Evolutionary conservation across 352 stramenopile species (phyloP).

Genomic region (Globisporangium splendens): DNA sequence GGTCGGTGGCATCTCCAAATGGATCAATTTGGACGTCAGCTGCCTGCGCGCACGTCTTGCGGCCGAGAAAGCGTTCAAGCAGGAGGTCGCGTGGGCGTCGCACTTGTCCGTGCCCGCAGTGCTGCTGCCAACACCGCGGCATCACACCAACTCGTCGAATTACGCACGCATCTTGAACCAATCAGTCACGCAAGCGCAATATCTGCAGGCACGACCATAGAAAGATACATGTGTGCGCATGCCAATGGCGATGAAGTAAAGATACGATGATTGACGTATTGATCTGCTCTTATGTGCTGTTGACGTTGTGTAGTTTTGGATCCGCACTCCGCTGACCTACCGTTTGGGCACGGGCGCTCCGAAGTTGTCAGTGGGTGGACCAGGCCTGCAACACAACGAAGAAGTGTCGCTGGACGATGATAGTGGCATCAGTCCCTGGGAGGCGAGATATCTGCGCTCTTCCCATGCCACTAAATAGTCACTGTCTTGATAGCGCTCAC

Average conservation of each 20-base stretch:
- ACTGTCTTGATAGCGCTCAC: no score
- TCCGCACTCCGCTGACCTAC: constrained; percentile 72
- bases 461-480: no score
- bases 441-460: constrained; percentile 9
- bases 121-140: constrained; percentile 80
- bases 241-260: not conserved
- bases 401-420: constrained; percentile 21
- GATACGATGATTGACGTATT: not conserved
- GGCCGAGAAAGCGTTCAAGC: constrained; percentile 79
- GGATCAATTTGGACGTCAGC: constrained; percentile 66
- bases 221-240: not conserved
- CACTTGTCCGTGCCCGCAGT: constrained; percentile 95
- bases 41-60: constrained; percentile 35
- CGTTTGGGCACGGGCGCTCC: constrained; percentile 16
- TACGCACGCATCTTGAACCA: constrained; percentile 87
- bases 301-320: constrained; percentile 64
- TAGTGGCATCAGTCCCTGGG: constrained; percentile 43
- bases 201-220: constrained; percentile 46
- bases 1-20: constrained; percentile 75
- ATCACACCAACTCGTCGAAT: constrained; percentile 50
- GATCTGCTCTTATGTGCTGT: not conserved
- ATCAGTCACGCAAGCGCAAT: constrained; percentile 64
- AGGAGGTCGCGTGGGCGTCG: constrained; percentile 94
- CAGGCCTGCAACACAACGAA: constrained; percentile 20
- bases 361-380: constrained; percentile 21